These are phyloP conservation scores for Chondrus crispus DNA, from an alignment of 23 red algal genomes.

Conservation along the genomic window DNA sequence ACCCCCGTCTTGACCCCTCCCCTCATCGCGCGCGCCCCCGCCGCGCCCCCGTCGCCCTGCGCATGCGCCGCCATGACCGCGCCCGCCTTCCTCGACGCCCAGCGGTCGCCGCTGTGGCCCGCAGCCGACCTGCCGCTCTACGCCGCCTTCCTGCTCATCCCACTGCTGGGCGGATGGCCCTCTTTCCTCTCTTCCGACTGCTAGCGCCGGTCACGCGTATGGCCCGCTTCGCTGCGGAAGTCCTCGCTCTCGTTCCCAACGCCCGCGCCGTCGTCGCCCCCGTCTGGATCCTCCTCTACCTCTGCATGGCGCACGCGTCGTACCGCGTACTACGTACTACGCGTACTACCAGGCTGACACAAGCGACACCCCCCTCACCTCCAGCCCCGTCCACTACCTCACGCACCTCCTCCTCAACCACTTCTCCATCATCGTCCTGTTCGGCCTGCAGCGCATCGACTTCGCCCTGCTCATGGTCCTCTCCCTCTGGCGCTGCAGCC, in stretches of 20 bases:
- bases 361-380: not conserved
- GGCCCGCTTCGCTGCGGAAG: constrained; percentile 39
- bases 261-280: not conserved
- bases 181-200: constrained; percentile 48
- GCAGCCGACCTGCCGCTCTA: not conserved
- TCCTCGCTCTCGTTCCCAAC: constrained; percentile 3
- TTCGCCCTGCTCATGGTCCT: constrained; percentile 52
- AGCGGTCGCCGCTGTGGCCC: no score
- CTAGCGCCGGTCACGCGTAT: not conserved
- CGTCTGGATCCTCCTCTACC: constrained; percentile 17
- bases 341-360: not conserved
- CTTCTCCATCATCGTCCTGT: constrained; percentile 58
- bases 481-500: constrained; percentile 32
- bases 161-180: constrained; percentile 29
- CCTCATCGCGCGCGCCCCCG: no score
- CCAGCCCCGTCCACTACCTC: constrained; percentile 6
- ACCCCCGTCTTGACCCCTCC: no score
- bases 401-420: constrained; percentile 43
- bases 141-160: constrained; percentile 26
- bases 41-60: no score
- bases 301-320: constrained; percentile 48
- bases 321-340: not conserved
- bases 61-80: no score
- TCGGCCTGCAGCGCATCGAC: constrained; percentile 55
- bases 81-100: no score